Evolutionary conservation across 2,329 filamentous ascomycete genomes (phyloP), one percentile per base, ranked within the genome.

Genomic region (Sclerotinia spermophila): DNA sequence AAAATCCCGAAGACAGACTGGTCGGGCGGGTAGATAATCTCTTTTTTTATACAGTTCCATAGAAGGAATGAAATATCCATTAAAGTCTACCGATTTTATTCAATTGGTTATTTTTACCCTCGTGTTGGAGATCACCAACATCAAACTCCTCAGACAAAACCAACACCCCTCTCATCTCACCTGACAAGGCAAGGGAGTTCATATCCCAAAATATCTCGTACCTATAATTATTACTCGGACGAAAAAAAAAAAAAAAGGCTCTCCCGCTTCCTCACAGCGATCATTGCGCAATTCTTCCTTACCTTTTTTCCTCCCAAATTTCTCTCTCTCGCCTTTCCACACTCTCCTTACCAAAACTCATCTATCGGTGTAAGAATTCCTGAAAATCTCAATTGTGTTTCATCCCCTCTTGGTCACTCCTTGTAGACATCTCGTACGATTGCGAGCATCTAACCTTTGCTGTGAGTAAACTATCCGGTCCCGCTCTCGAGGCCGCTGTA

Each of bases 221-320:
- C 45, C 61, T 65, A 44, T 19, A 55, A 30, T 24, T 35, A 30
- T 24, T 35, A 42, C 44, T 51, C 44, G 44, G 24, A 51, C 33
- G 33, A 65, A 40, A 24, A 24, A 65, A 27, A 7, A 24, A 33
- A 51, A 38, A 48, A 65, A 65, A 44, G 61, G 61, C 33, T 5
- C 45, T 45, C 42, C 60, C 60, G 60, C 60, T 45, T 21, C 40
- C 19, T 40, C 44, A 27, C 15, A 21, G 24, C 24, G 61, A 66
- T 53, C 62, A 66, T 66, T 66, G 62, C 62, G 45, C 62, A 66
- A 53, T 66, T 66, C 45, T 66, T 66, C 61, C 61, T 64, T 64
- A n/a, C 21, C 48, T 35, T 64, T 64, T 64, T 62, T 38, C 44
- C 44, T 40, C 11, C 33, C 35, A 21, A 19, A 53, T 40, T 27